Evolutionary conservation across 2,329 filamentous ascomycete species (phyloP), one percentile per base, ranked within the genome.

Genomic region (Tolypocladium capitatum): DNA sequence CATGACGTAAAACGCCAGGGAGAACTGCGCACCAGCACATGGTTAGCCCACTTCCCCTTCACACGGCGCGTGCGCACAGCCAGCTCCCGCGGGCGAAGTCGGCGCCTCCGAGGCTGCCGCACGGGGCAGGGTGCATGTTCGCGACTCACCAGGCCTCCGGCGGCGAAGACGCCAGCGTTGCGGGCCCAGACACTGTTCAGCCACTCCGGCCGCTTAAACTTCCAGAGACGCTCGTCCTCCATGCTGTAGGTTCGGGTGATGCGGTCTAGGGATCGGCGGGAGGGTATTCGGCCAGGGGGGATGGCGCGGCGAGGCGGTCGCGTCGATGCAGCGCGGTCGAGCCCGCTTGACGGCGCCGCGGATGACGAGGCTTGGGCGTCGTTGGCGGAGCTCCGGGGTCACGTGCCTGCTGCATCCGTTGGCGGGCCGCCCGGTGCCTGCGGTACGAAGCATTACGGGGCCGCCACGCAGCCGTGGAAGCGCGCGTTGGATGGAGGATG

Each of bases 181-280:
- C 80, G 78, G 52, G 76, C 76, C 69, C 74, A 78, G 53, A 74
- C 71, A 63, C 73, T 81, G 68, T 79, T 81, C 49, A 82, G 70
- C 80, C 80, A 84, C 60, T 81, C 78, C 48, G 80, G 80, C 70
- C 68, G 74, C 63, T 71, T 64, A 60, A 83, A 83, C 69, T 81
- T 83, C 74, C 75, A 83, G 56, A 83, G 76, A 48, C 79, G 76
- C 50, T 82, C 78, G 55, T 82, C 78, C 52, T 79, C 75, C 76
- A 81, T 81, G 45, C 32, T 62, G 55, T 7, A 42, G 24, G n/a
- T 5, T 28, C 38, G 9, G 38, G n/a, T 8, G 38, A 30, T 28
- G 38, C 43, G 43, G 13, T 11, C 31, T 2, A 21, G 16, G 16
- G 16, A n/a, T 20, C 30, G 43, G 14, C 1, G 9, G 32, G 20